phyloP scores from a whole-genome alignment of 257 asterid species.

The Rehmannia glutinosa region DNA sequence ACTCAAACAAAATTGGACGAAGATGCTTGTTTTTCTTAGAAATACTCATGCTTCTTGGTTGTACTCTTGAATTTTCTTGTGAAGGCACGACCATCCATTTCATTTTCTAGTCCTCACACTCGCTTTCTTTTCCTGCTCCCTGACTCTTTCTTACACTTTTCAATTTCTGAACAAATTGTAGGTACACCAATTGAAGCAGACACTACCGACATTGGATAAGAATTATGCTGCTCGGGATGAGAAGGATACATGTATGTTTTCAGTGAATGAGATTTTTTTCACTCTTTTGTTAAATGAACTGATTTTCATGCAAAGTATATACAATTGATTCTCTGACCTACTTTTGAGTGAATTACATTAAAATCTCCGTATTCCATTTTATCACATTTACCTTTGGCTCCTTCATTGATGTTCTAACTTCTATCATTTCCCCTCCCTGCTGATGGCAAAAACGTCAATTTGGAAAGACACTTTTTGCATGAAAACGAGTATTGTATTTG shows the following conservation, averaged over 20 bases:
- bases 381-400: background rate
- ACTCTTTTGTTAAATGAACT: constrained; percentile 1
- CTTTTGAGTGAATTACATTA: constrained; percentile 1
- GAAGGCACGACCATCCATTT: constrained; percentile 6
- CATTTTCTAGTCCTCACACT: background rate
- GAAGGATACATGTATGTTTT: constrained; percentile 63
- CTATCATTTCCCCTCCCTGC: background rate
- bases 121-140: background rate
- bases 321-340: background rate
- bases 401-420: background rate
- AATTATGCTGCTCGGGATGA: constrained; percentile 80
- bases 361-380: background rate
- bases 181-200: constrained; percentile 65
- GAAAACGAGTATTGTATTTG: background rate
- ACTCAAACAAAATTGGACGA: too few relatives aligned
- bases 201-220: constrained; percentile 67
- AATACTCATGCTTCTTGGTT: background rate
- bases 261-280: background rate
- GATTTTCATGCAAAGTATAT: background rate
- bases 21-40: too few relatives aligned
- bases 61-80: background rate
- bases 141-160: background rate
- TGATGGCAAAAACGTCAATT: background rate
- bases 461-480: background rate
- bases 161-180: constrained; percentile 30